phyloP scores from a whole-genome alignment of 768 basidiomycete genomes.

The Pleurotus tuber-regium region DNA sequence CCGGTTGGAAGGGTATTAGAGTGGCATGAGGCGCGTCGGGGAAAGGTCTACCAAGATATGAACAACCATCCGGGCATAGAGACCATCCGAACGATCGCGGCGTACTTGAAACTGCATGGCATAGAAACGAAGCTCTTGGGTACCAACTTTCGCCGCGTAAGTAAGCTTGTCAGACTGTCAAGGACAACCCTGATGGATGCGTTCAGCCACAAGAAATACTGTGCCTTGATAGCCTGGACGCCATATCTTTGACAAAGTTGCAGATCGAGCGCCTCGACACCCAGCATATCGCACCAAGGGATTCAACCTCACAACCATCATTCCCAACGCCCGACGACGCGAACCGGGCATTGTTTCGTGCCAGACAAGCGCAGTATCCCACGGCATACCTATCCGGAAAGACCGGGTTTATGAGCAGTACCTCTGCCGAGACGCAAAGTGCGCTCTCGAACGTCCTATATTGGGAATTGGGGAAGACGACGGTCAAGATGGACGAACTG shows the following conservation, averaged over 20 bases:
- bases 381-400: slow-evolving; percentile 28
- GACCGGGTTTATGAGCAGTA: slow-evolving; percentile 29
- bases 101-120: slow-evolving; percentile 39
- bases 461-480: slow-evolving; percentile 30
- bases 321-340: slow-evolving; percentile 20
- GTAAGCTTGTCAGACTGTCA: slow-evolving; percentile 15
- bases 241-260: slow-evolving; percentile 36
- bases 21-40: slow-evolving; percentile 37
- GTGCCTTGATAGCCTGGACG: slow-evolving; percentile 39
- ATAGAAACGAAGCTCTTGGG: slow-evolving; percentile 41
- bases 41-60: slow-evolving; percentile 19
- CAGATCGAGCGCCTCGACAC: slow-evolving; percentile 33
- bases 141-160: slow-evolving; percentile 39
- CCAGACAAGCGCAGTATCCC: slow-evolving; percentile 39
- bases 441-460: slow-evolving; percentile 31
- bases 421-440: slow-evolving; percentile 35
- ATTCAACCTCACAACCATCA: slow-evolving; percentile 11
- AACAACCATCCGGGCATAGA: slow-evolving; percentile 42
- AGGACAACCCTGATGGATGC: slow-evolving; percentile 26
- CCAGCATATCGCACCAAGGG: not conserved
- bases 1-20: slow-evolving; percentile 44
- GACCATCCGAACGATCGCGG: slow-evolving; percentile 41
- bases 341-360: slow-evolving; percentile 29
- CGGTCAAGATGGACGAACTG: slow-evolving; percentile 35
- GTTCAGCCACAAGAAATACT: slow-evolving; percentile 32